phyloP scores from a whole-genome alignment of 2,329 filamentous ascomycete species.

The Alternaria metachromatica region DNA sequence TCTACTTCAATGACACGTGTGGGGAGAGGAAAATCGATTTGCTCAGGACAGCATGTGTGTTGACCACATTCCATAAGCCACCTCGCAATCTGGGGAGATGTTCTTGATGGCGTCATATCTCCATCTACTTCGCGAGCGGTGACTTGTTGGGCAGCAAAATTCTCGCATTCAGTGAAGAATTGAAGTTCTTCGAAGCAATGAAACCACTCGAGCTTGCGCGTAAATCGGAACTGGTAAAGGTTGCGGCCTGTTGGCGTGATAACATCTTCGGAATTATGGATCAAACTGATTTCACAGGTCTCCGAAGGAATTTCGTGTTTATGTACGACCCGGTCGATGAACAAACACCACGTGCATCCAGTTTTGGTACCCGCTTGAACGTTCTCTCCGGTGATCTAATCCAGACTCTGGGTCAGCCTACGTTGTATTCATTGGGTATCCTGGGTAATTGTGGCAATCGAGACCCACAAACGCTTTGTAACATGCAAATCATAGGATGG shows the following conservation, averaged over 20 bases:
- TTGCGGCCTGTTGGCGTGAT: neutral
- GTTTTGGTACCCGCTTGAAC: rapidly evolving
- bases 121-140: neutral
- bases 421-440: neutral
- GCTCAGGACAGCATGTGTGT: neutral
- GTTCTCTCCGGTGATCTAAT: neutral
- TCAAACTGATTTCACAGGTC: neutral
- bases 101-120: neutral
- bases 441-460: rapidly evolving
- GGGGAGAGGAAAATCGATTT: neutral
- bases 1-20: neutral
- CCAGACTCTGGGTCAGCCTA: neutral
- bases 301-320: rapidly evolving
- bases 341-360: neutral
- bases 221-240: neutral
- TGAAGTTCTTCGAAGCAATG: neutral
- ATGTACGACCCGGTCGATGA: neutral
- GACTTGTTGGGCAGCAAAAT: neutral
- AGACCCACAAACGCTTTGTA: neutral
- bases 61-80: neutral
- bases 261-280: rapidly evolving
- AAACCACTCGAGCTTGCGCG: too few relatives aligned
- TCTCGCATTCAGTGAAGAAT: neutral
- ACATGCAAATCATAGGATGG: neutral
- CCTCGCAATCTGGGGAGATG: rapidly evolving